A percentile compares a stretch with the other conserved stretches of the same genome.
phyloP scores from a whole-genome alignment of 257 asterid genomes.

The Hygrophila difformis region DNA sequence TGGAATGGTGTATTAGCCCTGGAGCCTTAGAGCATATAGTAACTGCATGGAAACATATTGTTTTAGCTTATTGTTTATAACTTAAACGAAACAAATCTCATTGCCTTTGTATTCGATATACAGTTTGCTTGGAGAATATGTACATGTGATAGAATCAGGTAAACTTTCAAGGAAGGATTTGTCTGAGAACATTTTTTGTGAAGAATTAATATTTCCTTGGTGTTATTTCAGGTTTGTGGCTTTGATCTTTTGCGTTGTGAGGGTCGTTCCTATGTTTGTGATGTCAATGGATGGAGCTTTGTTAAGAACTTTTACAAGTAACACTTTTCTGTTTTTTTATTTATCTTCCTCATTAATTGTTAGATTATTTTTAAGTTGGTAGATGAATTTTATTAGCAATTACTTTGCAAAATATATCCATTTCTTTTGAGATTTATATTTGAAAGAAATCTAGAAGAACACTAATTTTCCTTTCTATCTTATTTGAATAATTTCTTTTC shows the following conservation, averaged over 20 bases:
- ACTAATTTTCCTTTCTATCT: background rate
- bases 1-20: too few relatives aligned
- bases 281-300: conserved; percentile 98
- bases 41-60: too few relatives aligned
- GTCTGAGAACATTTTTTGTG: background rate
- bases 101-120: background rate
- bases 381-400: background rate
- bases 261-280: conserved; percentile 96
- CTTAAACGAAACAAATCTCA: background rate
- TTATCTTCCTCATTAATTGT: background rate
- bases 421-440: too few relatives aligned
- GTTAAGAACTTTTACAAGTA: conserved; percentile 95
- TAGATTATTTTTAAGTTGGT: too few relatives aligned
- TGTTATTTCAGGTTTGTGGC: conserved; percentile 82
- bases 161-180: conserved; percentile 1
- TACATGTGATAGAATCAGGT: background rate
- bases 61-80: too few relatives aligned
- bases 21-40: too few relatives aligned
- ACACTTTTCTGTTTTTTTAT: conserved; percentile 10
- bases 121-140: conserved; percentile 6
- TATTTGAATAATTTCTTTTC: too few relatives aligned
- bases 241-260: conserved; percentile 96
- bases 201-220: conserved; percentile 9
- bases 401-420: too few relatives aligned
- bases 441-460: too few relatives aligned